phyloP scores from a whole-genome alignment of 1,139 yeast species.

The Zygotorulaspora mrakii region DNA sequence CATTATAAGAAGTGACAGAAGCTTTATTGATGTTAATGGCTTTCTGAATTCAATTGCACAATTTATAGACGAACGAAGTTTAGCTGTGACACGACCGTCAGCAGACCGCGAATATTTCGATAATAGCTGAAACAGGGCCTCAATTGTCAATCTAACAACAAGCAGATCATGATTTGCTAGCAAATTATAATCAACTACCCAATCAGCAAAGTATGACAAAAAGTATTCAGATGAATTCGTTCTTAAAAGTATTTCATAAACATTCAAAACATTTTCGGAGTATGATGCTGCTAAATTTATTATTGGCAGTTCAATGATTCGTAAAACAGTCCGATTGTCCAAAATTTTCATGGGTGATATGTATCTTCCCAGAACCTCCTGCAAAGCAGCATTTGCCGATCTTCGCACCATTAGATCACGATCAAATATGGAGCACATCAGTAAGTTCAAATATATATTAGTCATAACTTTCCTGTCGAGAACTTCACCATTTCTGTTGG shows the following conservation, averaged over 20 bases:
- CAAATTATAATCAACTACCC: slow-evolving; percentile 27
- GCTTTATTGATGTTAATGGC: background rate
- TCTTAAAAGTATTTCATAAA: slow-evolving; percentile 24
- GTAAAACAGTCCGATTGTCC: slow-evolving; percentile 38
- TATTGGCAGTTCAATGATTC: slow-evolving; percentile 57
- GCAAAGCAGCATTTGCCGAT: slow-evolving; percentile 83
- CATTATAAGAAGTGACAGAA: slow-evolving; percentile 6
- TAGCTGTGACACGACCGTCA: background rate
- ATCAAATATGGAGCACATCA: slow-evolving; percentile 62
- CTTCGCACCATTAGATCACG: slow-evolving; percentile 68
- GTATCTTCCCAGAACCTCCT: slow-evolving; percentile 78
- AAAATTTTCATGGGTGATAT: slow-evolving; percentile 38
- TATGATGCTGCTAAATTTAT: slow-evolving; percentile 43
- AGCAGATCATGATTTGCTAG: slow-evolving; percentile 29
- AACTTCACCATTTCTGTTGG: slow-evolving; percentile 31
- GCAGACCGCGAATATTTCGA: background rate
- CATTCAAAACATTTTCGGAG: slow-evolving; percentile 37
- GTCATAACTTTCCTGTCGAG: slow-evolving; percentile 28
- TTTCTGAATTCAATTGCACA: background rate
- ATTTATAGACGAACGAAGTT: background rate
- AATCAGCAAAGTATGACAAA: slow-evolving; percentile 21
- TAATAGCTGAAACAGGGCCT: slow-evolving; percentile 11
- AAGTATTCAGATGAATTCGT: slow-evolving; percentile 14
- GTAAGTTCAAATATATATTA: slow-evolving; percentile 43
- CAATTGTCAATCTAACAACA: slow-evolving; percentile 26